These are phyloP conservation scores for Aspergillus novofumigatus DNA, from an alignment of 2,329 filamentous ascomycete species.

Conservation along the genomic window DNA sequence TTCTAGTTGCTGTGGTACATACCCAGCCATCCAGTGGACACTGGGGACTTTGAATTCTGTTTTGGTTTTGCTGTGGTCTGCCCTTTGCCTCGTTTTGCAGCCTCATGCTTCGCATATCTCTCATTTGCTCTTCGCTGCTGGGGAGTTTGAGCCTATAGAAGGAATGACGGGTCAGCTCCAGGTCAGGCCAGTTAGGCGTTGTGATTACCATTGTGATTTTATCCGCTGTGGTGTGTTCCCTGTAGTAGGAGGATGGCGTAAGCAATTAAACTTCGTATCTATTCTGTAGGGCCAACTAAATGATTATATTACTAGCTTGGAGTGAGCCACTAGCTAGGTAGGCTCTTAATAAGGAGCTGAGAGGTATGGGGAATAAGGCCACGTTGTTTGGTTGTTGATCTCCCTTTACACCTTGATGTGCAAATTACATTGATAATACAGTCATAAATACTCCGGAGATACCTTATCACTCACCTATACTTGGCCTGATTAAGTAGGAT, in stretches of 20 bases:
- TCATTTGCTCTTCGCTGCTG: slow-evolving; percentile 63
- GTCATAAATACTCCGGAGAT: neutral
- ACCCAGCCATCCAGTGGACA: slow-evolving; percentile 59
- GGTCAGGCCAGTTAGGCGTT: neutral
- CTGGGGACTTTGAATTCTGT: slow-evolving; percentile 50
- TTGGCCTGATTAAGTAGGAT: no score
- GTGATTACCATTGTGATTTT: neutral
- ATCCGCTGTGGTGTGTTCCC: neutral
- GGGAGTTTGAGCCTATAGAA: slow-evolving; percentile 57
- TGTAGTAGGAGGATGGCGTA: neutral
- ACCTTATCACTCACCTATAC: no score
- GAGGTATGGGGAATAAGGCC: slow-evolving; percentile 10
- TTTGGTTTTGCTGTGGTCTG: slow-evolving; percentile 44
- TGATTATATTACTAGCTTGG: neutral
- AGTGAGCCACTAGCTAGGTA: neutral
- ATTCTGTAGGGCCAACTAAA: neutral
- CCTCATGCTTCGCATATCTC: slow-evolving; percentile 56
- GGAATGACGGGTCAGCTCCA: neutral
- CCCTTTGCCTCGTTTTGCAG: slow-evolving; percentile 56
- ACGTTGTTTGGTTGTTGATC: slow-evolving; percentile 5
- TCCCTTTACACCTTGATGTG: neutral
- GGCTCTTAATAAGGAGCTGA: neutral
- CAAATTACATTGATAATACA: neutral
- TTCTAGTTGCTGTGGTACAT: slow-evolving; percentile 30
- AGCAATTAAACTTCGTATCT: neutral